A percentile compares a stretch with the other conserved stretches of the same genome.
These are phyloP conservation scores for Fraxinus cuspidata DNA, from an alignment of 257 asterid species.

Conservation along the genomic window DNA sequence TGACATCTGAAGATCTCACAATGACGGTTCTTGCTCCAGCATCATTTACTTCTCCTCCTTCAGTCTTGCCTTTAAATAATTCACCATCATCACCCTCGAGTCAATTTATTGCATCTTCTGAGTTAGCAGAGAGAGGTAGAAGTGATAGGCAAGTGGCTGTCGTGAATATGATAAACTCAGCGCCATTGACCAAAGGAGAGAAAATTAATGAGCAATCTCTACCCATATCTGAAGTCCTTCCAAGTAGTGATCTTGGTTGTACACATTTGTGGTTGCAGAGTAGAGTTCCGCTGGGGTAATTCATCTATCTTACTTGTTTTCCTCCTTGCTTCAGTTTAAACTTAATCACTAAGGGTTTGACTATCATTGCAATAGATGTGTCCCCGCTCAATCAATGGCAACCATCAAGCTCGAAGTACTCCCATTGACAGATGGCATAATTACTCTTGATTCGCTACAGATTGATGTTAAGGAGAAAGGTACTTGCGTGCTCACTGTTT, in stretches of 20 bases:
- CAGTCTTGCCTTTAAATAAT: slow-evolving; percentile 76
- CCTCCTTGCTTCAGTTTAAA: slow-evolving; percentile 13
- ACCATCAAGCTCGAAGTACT: slow-evolving; percentile 97
- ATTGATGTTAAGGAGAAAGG: slow-evolving; percentile 78
- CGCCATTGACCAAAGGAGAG: slow-evolving; percentile 38
- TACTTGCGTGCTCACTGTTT: background rate
- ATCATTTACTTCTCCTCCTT: slow-evolving; percentile 90
- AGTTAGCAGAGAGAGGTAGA: slow-evolving; percentile 1
- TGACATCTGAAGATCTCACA: slow-evolving; percentile 84
- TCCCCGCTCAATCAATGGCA: slow-evolving; percentile 88
- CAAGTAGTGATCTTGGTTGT: slow-evolving; percentile 77
- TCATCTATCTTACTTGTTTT: slow-evolving; percentile 14
- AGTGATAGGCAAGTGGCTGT: slow-evolving; percentile 6
- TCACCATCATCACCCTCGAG: slow-evolving; percentile 62
- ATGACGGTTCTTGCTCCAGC: slow-evolving; percentile 96
- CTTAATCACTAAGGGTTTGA: slow-evolving; percentile 22
- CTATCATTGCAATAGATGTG: slow-evolving; percentile 50
- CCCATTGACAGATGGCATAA: slow-evolving; percentile 94
- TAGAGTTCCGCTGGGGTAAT: slow-evolving; percentile 95
- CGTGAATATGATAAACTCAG: slow-evolving; percentile 35
- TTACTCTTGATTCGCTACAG: slow-evolving; percentile 92
- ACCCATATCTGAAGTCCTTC: slow-evolving; percentile 45
- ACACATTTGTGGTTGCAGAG: slow-evolving; percentile 98
- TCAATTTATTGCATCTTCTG: slow-evolving; percentile 41
- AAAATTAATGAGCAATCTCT: slow-evolving; percentile 39